A percentile compares a stretch with the other conserved stretches of the same genome.
phyloP scores from a whole-genome alignment of 2,329 filamentous ascomycete genomes.

The Microascus cirrosus region DNA sequence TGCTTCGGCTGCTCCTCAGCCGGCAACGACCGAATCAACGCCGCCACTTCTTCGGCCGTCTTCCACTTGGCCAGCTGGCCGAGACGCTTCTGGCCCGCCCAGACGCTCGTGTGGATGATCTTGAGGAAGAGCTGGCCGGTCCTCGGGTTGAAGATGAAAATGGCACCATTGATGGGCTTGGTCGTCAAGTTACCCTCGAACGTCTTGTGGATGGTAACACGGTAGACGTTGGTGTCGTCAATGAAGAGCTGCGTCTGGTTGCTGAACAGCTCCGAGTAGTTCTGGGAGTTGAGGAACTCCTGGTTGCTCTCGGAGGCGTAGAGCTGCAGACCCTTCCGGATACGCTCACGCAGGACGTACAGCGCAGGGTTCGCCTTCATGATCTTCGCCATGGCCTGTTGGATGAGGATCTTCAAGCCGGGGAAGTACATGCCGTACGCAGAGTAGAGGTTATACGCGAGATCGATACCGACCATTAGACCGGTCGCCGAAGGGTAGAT shows the following conservation, averaged over 20 bases:
- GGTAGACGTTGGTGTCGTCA: constrained; percentile 97
- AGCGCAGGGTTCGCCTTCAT: constrained; percentile 99
- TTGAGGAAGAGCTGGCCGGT: constrained; percentile 97
- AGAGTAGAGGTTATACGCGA: constrained; percentile 97
- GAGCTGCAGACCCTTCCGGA: constrained; percentile 92
- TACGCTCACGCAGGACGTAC: constrained; percentile 94
- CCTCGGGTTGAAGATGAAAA: constrained; percentile 99
- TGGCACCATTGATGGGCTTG: constrained; percentile 98
- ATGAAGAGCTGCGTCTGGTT: constrained; percentile 99
- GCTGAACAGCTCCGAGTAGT: constrained; percentile 98
- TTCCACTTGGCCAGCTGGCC: constrained; percentile 99
- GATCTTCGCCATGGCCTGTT: constrained; percentile 98
- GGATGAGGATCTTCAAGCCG: constrained; percentile 84
- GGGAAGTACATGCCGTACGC: constrained; percentile 99
- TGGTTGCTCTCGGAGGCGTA: constrained; percentile 99
- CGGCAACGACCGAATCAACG: constrained; percentile 85
- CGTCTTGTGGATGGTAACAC: constrained; percentile 98
- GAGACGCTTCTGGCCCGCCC: constrained; percentile 98
- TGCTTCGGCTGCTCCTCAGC: constrained; percentile 99
- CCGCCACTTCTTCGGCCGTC: constrained; percentile 98
- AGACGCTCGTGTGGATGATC: constrained; percentile 98
- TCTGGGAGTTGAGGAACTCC: constrained; percentile 98
- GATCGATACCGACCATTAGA: constrained; percentile 93
- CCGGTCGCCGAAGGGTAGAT: constrained; percentile 96
- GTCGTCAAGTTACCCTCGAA: constrained; percentile 98